A percentile compares a stretch with the other conserved stretches of the same genome.
Evolutionary conservation across 352 stramenopile species (phyloP).

Genomic region (Phytophthora agathidicida): DNA sequence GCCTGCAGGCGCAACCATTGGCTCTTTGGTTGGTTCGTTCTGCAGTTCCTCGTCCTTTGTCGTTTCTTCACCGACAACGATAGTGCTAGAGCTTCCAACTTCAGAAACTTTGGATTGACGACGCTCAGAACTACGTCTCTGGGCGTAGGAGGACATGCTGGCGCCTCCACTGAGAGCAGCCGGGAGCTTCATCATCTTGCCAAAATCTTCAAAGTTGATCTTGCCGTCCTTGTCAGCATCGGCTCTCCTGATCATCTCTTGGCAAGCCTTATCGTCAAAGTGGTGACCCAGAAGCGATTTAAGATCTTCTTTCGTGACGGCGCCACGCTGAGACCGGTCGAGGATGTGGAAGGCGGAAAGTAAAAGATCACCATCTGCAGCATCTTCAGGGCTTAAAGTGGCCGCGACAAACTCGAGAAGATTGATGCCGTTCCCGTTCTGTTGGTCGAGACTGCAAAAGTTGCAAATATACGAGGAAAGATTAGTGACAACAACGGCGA

Average conservation of each 20-base stretch:
- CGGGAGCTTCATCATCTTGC: slow-evolving; percentile 64
- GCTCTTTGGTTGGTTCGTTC: too few species aligned
- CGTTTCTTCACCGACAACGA: too few species aligned
- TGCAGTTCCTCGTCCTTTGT: too few species aligned
- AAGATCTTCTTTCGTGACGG: slow-evolving; percentile 64
- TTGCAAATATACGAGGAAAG: neutral
- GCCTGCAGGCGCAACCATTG: too few species aligned
- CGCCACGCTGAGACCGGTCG: slow-evolving; percentile 62
- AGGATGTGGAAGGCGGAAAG: slow-evolving; percentile 65
- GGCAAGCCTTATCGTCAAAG: slow-evolving; percentile 55
- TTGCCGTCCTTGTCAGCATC: slow-evolving; percentile 74
- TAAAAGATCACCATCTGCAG: slow-evolving; percentile 60
- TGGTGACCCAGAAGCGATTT: slow-evolving; percentile 62
- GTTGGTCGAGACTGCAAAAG: slow-evolving; percentile 61
- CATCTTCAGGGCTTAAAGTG: slow-evolving; percentile 64
- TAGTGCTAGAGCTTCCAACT: too few species aligned
- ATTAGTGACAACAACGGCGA: slow-evolving; percentile 9
- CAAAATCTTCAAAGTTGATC: slow-evolving; percentile 74
- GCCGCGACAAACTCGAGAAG: slow-evolving; percentile 82
- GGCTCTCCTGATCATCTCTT: slow-evolving; percentile 70
- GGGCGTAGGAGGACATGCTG: slow-evolving; percentile 2
- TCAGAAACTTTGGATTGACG: too few species aligned
- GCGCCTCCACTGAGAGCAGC: slow-evolving; percentile 2
- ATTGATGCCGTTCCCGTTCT: slow-evolving; percentile 78
- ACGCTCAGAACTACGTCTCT: slow-evolving; percentile 20